Base-by-base conservation (phyloP, 2,329 filamentous ascomycete genomes). In the Aspergillus terreus region DNA sequence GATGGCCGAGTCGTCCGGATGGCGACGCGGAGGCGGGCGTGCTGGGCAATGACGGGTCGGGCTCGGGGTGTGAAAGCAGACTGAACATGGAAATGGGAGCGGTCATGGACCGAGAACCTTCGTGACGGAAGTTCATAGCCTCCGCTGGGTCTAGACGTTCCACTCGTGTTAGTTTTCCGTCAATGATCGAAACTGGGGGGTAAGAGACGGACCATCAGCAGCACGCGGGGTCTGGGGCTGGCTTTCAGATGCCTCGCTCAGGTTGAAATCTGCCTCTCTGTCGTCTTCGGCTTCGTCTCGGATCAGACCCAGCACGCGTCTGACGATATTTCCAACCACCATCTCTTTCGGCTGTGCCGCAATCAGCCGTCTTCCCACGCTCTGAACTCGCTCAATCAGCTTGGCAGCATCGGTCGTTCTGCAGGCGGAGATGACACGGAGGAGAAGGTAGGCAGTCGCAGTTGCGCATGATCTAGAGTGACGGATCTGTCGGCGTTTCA, bases 301-400 rank as follows among this genome's bases (percentile, higher is more conserved):
- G 58, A 99, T 94, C 57, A 99, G 80, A 41, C 91, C 89, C 35
- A 99, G 77, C 2, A 97, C 88, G 56, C 94, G 85, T 54, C 92
- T 85, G 44, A 96, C 90, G 60, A 99, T 92, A 66, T 99, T 99
- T 47, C 91, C 92, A 42, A 96, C 90, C 4, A 91, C 90, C 61
- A 96, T 86, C 74, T 97, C 94, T 54, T 87, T 83, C 14, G 92
- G 92, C 63, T 95, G 90, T 6, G 94, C 92, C 50, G 87, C 83
- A 33, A 88, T 85, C 41, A 99, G 79, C 50, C 85, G 83, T 61
- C 84, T 82, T 50, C 94, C 94, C 21, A 92, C 85, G 53, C 85
- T 81, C 58, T 88, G 85, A 55, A 99, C 85, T 58, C 89, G 85
- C 61, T 86, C 82, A 53, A 97, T 83, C 46, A 99, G 83, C 63